Conservation (phyloP, 371 early-diverging fungal genomes). For the Saksenaea vasiformis region DNA sequence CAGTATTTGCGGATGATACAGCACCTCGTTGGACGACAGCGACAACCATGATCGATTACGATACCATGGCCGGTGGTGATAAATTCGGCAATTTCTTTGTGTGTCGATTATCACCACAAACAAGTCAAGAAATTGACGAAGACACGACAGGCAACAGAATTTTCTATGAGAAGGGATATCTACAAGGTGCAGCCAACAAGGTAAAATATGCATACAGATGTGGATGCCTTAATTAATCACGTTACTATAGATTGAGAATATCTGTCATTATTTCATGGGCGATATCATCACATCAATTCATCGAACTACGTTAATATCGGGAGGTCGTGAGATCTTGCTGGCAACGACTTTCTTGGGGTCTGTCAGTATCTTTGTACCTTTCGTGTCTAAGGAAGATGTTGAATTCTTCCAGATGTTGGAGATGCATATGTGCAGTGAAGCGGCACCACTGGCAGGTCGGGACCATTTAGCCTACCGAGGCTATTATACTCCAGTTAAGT, state of each 20-base stretch:
- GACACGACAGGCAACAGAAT: constrained; percentile 86
- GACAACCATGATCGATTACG: constrained; percentile 84
- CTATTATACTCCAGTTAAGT: constrained; percentile 79
- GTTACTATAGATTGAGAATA: constrained; percentile 48
- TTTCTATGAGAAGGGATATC: constrained; percentile 73
- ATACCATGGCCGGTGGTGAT: constrained; percentile 93
- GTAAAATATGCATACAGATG: constrained; percentile 35
- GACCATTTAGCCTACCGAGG: constrained; percentile 89
- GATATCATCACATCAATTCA: constrained; percentile 84
- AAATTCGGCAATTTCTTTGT: constrained; percentile 95
- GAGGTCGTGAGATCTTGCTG: constrained; percentile 84
- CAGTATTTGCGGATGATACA: constrained; percentile 93
- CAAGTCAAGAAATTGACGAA: constrained; percentile 78
- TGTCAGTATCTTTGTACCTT: constrained; percentile 85
- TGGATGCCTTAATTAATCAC: background rate
- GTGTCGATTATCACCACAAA: constrained; percentile 67
- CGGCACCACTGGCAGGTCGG: constrained; percentile 81
- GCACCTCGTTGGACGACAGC: constrained; percentile 86
- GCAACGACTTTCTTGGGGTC: constrained; percentile 87
- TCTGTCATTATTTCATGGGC: constrained; percentile 83
- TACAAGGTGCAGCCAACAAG: constrained; percentile 89
- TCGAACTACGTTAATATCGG: constrained; percentile 77
- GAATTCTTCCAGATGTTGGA: constrained; percentile 94
- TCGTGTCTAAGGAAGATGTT: constrained; percentile 85
- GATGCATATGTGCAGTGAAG: constrained; percentile 82